These are phyloP conservation scores for Cutaneotrichosporon mucoides DNA, from an alignment of 1,284 basidiomycete genomes.

Conservation along the genomic window DNA sequence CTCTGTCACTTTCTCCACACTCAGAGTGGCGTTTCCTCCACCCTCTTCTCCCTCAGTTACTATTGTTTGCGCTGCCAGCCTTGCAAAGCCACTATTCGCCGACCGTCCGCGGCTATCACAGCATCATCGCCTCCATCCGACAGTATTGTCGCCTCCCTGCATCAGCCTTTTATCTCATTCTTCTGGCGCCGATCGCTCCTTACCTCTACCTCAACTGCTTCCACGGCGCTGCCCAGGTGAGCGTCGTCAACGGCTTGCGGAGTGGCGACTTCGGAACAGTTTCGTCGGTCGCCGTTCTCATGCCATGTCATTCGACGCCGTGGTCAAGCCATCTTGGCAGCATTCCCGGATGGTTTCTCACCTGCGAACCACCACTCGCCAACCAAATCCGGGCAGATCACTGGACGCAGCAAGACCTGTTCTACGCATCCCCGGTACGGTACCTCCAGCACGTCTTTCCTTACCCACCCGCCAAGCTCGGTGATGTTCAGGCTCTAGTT, in stretches of 20 bases:
- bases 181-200: conserved; percentile 56
- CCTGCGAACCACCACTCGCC: conserved; percentile 80
- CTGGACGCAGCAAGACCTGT: conserved; percentile 75
- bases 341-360: conserved; percentile 72
- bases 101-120: conserved; percentile 34
- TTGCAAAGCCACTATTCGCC: conserved; percentile 55
- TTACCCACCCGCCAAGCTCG: conserved; percentile 36
- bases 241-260: conserved; percentile 56
- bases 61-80: conserved; percentile 71
- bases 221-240: conserved; percentile 73
- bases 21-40: conserved; percentile 98
- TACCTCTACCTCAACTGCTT: conserved; percentile 65
- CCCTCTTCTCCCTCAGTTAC: conserved; percentile 79
- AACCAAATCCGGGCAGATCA: conserved; percentile 50
- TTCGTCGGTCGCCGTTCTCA: conserved; percentile 69
- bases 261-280: conserved; percentile 24
- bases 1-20: conserved; percentile 77
- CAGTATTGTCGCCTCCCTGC: conserved; percentile 34
- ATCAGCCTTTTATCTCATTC: conserved; percentile 53
- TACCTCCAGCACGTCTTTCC: conserved; percentile 63
- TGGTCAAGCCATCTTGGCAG: conserved; percentile 78
- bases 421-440: conserved; percentile 67
- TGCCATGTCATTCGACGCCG: conserved; percentile 98
- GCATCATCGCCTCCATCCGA: conserved; percentile 31
- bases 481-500: background rate